These are phyloP conservation scores for Carex sylvatica DNA, from an alignment of 202 grass and related monocot genomes.

Conservation along the genomic window DNA sequence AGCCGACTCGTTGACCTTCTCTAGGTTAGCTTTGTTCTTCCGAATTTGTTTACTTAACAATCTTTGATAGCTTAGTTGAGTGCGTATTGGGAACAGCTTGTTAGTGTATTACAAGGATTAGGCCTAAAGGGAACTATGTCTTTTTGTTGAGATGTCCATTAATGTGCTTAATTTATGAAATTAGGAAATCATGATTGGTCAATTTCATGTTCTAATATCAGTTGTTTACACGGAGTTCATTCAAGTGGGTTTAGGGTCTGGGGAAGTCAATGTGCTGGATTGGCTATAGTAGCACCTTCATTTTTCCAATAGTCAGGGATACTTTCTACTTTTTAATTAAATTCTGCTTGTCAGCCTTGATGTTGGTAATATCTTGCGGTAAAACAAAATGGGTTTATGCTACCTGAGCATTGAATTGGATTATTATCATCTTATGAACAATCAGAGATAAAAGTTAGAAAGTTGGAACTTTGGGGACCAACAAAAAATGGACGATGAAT, in stretches of 20 bases:
- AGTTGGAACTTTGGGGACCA: neutral
- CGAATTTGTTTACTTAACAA: no score
- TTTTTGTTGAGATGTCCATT: neutral
- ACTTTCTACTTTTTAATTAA: neutral
- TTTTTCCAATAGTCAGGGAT: neutral
- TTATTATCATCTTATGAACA: neutral
- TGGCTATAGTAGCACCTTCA: no score
- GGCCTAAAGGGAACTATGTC: neutral
- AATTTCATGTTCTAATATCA: neutral
- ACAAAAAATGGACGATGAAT: neutral
- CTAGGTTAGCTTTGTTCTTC: no score
- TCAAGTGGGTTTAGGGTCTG: neutral
- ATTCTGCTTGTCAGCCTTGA: neutral
- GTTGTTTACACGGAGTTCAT: neutral
- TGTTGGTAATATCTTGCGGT: neutral
- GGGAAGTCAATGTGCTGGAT: neutral
- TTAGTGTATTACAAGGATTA: neutral
- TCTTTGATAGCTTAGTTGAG: neutral
- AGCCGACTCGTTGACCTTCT: no score
- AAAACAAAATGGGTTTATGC: neutral
- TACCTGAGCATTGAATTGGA: neutral
- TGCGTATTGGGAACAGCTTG: neutral
- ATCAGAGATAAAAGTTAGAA: neutral
- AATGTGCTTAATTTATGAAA: neutral
- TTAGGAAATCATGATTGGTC: neutral